Evolutionary conservation across 2,329 filamentous ascomycete genomes (phyloP), one percentile per base, ranked within the genome.

Genomic region (Drechslerella dactyloides): DNA sequence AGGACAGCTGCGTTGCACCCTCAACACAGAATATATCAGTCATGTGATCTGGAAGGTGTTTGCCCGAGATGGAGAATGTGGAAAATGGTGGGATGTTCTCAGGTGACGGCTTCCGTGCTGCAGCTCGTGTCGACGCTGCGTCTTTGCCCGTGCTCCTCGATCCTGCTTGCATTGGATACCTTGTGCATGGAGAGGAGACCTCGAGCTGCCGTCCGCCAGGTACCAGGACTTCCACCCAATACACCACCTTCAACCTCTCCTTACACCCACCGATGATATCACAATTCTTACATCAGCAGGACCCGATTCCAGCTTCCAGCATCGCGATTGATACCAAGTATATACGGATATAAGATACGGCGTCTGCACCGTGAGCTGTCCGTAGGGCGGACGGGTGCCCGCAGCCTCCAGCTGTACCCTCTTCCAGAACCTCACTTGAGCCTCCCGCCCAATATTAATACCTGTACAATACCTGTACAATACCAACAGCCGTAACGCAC

Each of bases 21-120:
- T 24, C 35, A 42, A 44, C 21, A 24, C 33, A 46, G 21, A 27
- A 11, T 17, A 17, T 58, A 0, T 2, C n/a, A 11, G 56, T 60
- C 65, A 70, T 48, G 59, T 70, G 54, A 56, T 13, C 48, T 19
- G 23, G 21, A 33, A 63, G 21, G 19, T 30, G 66, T 70, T 63
- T 64, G 66, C 37, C 24, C 21, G 11, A 17, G 17, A 30, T 2
- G n/a, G 21, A 10, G 21, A n/a, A n/a, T n/a, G n/a, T n/a, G n/a
- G n/a, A n/a, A n/a, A n/a, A n/a, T n/a, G n/a, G n/a, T n/a, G n/a
- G n/a, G n/a, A n/a, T n/a, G n/a, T n/a, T n/a, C 56, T 70, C 66
- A 70, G 48, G 54, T 70, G 66, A 70, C 66, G 56, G 51, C 61
- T 60, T 40, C 66, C 66, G 66, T 52, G 50, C 59, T 70, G 66